phyloP scores from a whole-genome alignment of 192 early-diverging fungal species.

The Rhizophlyctis rosea region DNA sequence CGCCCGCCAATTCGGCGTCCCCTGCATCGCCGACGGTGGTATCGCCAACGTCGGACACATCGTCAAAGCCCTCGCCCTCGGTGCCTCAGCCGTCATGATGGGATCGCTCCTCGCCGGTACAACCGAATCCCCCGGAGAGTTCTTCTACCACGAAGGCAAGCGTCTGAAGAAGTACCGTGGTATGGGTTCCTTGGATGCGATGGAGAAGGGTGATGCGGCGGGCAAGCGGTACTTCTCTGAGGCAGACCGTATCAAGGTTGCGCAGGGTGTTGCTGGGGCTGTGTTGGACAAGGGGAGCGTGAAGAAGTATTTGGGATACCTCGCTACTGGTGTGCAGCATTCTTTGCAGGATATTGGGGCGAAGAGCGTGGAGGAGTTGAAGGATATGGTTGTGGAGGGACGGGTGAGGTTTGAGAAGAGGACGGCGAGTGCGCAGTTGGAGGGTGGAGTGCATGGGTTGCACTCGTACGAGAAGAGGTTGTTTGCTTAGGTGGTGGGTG shows the following conservation, averaged over 20 bases:
- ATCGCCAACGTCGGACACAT: slow-evolving; percentile 97
- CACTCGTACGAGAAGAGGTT: slow-evolving; percentile 70
- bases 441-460: slow-evolving; percentile 94
- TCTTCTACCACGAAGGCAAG: slow-evolving; percentile 97
- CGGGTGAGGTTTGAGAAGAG: slow-evolving; percentile 90
- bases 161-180: slow-evolving; percentile 98
- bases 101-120: slow-evolving; percentile 94
- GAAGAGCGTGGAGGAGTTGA: slow-evolving; percentile 61
- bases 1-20: slow-evolving; percentile 89
- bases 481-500: slow-evolving; percentile 22
- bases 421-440: slow-evolving; percentile 89
- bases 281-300: slow-evolving; percentile 98
- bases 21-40: slow-evolving; percentile 95
- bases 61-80: slow-evolving; percentile 91
- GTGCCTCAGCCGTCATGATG: slow-evolving; percentile 99
- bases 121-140: slow-evolving; percentile 93
- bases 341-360: slow-evolving; percentile 96
- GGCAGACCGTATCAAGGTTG: slow-evolving; percentile 96
- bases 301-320: slow-evolving; percentile 89
- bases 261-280: slow-evolving; percentile 94
- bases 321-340: slow-evolving; percentile 93
- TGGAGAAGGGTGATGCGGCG: slow-evolving; percentile 73
- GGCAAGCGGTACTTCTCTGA: slow-evolving; percentile 94
- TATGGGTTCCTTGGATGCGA: slow-evolving; percentile 98
- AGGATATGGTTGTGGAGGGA: slow-evolving; percentile 64